These are phyloP conservation scores for Corinectria fuckeliana DNA, from an alignment of 2,329 filamentous ascomycete species.

Conservation along the genomic window DNA sequence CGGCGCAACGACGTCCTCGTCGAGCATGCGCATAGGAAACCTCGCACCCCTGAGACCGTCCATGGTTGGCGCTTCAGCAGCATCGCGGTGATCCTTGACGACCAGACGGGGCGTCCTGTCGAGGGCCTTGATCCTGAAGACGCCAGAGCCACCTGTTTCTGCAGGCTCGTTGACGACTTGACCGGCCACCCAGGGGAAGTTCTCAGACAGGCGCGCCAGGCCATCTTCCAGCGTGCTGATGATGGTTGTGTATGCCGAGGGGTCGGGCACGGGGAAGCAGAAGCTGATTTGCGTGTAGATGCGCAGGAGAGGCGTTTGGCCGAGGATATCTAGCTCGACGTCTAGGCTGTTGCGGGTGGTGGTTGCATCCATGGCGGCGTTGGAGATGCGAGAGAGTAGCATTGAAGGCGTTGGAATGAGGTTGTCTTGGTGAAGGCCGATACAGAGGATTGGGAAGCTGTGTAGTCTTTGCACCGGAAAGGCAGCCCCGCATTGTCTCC, in stretches of 20 bases:
- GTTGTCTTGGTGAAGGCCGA: not conserved
- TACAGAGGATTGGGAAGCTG: not conserved
- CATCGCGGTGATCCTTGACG: constrained; percentile 51
- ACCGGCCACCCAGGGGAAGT: constrained; percentile 57
- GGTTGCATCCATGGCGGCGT: constrained; percentile 5
- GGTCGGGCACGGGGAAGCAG: constrained; percentile 44
- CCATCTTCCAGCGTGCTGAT: constrained; percentile 43
- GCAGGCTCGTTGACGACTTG: constrained; percentile 45
- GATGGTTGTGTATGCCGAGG: constrained; percentile 33
- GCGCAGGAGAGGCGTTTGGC: constrained; percentile 47
- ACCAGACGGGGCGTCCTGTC: constrained; percentile 43
- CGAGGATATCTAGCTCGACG: constrained; percentile 49
- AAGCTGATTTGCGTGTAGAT: constrained; percentile 56
- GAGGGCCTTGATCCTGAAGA: constrained; percentile 49
- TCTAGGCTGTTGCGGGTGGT: constrained; percentile 12
- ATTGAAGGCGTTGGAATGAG: not conserved
- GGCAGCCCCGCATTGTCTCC: not conserved
- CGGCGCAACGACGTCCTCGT: constrained; percentile 51
- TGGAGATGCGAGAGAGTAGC: not conserved
- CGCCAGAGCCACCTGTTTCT: constrained; percentile 37
- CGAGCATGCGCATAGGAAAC: constrained; percentile 57
- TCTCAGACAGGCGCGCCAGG: constrained; percentile 45
- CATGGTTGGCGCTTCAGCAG: constrained; percentile 46
- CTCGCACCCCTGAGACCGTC: constrained; percentile 43
- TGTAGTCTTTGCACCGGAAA: not conserved